A percentile compares a stretch with the other conserved stretches of the same genome.
Evolutionary conservation across 2,329 filamentous ascomycete species (phyloP).

Genomic region (Aspergillus brasiliensis): DNA sequence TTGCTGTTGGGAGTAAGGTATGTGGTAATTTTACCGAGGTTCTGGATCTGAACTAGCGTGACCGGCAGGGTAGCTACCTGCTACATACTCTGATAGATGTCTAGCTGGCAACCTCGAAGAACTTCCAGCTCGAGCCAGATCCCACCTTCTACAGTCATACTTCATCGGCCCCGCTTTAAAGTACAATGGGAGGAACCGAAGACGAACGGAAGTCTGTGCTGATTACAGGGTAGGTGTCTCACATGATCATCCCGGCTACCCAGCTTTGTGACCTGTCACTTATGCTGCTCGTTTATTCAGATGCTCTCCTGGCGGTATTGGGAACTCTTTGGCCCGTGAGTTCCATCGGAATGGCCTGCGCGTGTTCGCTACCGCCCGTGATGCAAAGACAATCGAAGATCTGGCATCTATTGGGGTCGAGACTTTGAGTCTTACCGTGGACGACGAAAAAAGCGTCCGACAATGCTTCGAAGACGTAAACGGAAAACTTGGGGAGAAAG

Average conservation of each 20-base stretch:
- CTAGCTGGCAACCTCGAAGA: neutral
- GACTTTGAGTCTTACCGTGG: conserved; percentile 58
- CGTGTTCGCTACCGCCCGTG: conserved; percentile 61
- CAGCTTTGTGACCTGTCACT: neutral
- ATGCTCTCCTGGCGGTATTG: conserved; percentile 57
- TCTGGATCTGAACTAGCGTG: neutral
- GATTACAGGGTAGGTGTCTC: conserved; percentile 43
- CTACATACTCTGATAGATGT: no score
- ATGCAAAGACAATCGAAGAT: conserved; percentile 52
- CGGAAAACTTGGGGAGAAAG: conserved; percentile 48
- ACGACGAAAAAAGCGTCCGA: conserved; percentile 52
- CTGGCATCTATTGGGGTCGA: conserved; percentile 55
- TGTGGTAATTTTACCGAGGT: neutral
- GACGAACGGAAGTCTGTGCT: conserved; percentile 44
- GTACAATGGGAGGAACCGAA: conserved; percentile 25
- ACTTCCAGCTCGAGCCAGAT: neutral
- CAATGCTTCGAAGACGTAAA: conserved; percentile 51
- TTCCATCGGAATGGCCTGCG: conserved; percentile 56
- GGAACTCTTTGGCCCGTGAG: conserved; percentile 59
- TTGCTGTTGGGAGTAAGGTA: neutral
- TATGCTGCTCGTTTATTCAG: conserved; percentile 16
- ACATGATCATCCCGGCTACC: neutral
- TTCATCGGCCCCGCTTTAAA: neutral
- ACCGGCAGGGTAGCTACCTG: neutral
- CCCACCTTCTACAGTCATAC: neutral